Percentiles rank a stretch among this genome's conserved stretches.
phyloP scores from a whole-genome alignment of 2,329 filamentous ascomycete species.

The Colletotrichum magnum region DNA sequence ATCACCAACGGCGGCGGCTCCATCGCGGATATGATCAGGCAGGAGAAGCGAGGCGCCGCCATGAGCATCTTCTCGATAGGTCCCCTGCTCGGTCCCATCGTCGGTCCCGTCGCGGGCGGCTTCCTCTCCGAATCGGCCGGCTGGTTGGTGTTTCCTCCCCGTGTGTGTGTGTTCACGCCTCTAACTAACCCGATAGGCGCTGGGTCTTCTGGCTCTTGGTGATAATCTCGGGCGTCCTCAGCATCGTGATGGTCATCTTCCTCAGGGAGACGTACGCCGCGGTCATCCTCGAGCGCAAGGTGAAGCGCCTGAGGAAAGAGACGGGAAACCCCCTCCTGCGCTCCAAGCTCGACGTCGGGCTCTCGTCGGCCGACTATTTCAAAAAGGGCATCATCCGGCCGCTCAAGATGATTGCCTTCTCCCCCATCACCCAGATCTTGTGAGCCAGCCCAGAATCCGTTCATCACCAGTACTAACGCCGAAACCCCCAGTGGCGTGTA shows the following conservation, averaged over 20 bases:
- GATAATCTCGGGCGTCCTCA: conserved; percentile 54
- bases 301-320: conserved; percentile 58
- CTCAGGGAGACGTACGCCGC: conserved; percentile 65
- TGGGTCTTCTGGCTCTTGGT: conserved; percentile 62
- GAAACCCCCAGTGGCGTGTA: conserved; percentile 43
- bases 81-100: conserved; percentile 61
- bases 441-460: conserved; percentile 46
- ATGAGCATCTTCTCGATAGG: conserved; percentile 66
- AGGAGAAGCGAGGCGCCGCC: conserved; percentile 68
- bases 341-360: conserved; percentile 65
- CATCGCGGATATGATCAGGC: conserved; percentile 74
- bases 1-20: conserved; percentile 77
- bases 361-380: conserved; percentile 58
- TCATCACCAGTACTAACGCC: neutral
- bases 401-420: conserved; percentile 62
- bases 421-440: conserved; percentile 59
- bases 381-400: conserved; percentile 62
- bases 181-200: too few relatives aligned
- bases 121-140: conserved; percentile 57
- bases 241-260: conserved; percentile 54
- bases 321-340: conserved; percentile 68
- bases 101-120: conserved; percentile 62
- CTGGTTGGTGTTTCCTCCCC: conserved; percentile 57
- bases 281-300: conserved; percentile 60
- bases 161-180: too few relatives aligned